Evolutionary conservation across 2,329 filamentous ascomycete genomes (phyloP).

Genomic region (Fusarium sp.): DNA sequence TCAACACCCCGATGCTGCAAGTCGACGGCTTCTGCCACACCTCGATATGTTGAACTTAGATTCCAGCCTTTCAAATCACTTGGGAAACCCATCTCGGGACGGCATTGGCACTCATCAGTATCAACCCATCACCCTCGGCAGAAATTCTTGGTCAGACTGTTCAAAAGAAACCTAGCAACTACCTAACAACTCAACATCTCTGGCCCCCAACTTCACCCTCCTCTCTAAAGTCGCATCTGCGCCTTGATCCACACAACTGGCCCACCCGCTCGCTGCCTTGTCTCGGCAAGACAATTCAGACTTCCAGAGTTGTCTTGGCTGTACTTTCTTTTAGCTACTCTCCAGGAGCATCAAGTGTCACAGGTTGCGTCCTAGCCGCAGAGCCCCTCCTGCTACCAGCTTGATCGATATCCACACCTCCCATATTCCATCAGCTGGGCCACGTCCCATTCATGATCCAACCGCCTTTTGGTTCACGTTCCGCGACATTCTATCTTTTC

Average conservation of each 20-base stretch:
- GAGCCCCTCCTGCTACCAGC: slow-evolving; percentile 27
- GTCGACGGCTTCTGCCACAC: slow-evolving; percentile 13
- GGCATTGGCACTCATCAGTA: not conserved
- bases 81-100: not conserved
- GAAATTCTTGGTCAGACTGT: slow-evolving; percentile 4
- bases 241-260: slow-evolving; percentile 32
- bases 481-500: slow-evolving; percentile 3
- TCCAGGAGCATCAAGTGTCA: slow-evolving; percentile 26
- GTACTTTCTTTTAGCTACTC: slow-evolving; percentile 7
- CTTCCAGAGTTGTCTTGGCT: not conserved
- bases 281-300: slow-evolving; percentile 20
- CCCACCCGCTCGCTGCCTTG: slow-evolving; percentile 27
- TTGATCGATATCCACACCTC: slow-evolving; percentile 28
- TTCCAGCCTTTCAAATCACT: not conserved
- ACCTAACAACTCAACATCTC: not conserved
- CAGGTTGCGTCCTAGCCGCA: slow-evolving; percentile 38
- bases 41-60: slow-evolving; percentile 8
- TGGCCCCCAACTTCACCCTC: slow-evolving; percentile 27
- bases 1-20: slow-evolving; percentile 2
- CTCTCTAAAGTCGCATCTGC: slow-evolving; percentile 20
- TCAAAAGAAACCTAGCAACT: not conserved
- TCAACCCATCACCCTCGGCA: not conserved
- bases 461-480: slow-evolving; percentile 6
- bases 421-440: slow-evolving; percentile 23
- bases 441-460: slow-evolving; percentile 26